These are phyloP conservation scores for Acanthamoeba culbertsoni DNA, from an alignment of 208 protist genomes.

Conservation along the genomic window DNA sequence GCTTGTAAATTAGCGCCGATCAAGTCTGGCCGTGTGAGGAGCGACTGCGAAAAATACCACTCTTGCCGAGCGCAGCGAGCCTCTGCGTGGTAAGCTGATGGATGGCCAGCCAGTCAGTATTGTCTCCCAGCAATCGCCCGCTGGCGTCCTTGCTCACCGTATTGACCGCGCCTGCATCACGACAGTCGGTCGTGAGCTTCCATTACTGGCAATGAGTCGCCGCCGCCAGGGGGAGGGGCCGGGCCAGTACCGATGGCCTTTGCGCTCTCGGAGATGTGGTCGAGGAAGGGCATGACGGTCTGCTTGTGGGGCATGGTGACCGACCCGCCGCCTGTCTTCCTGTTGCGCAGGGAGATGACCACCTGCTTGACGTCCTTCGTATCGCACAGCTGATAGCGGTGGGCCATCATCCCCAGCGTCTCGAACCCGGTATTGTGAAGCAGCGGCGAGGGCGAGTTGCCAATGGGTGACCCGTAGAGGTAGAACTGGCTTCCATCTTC, in stretches of 20 bases:
- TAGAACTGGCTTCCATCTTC: constrained; percentile 25
- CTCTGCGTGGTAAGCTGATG: not conserved
- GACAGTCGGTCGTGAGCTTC: too few species aligned
- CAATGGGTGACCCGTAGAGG: constrained; percentile 62
- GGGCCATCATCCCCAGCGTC: not conserved
- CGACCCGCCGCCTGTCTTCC: constrained; percentile 21
- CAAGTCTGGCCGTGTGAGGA: too few species aligned
- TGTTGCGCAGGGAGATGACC: not conserved
- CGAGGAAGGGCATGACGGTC: constrained; percentile 59
- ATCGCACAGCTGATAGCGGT: constrained; percentile 53
- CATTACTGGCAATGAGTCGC: too few species aligned
- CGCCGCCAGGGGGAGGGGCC: too few species aligned
- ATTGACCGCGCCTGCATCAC: constrained; percentile 65
- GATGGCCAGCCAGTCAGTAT: constrained; percentile 65
- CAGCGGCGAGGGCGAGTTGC: constrained; percentile 54
- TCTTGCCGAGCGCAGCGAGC: not conserved
- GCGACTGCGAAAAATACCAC: too few species aligned
- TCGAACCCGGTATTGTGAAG: constrained; percentile 63
- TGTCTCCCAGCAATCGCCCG: constrained; percentile 50
- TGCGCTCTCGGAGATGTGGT: not conserved
- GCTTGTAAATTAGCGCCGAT: too few species aligned
- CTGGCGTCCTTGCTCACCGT: constrained; percentile 43
- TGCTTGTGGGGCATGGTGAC: constrained; percentile 68
- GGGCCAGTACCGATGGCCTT: not conserved
- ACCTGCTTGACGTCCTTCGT: constrained; percentile 53